Conservation (phyloP, 164 flowering plant genomes). For the Magnolia changhungtana region DNA sequence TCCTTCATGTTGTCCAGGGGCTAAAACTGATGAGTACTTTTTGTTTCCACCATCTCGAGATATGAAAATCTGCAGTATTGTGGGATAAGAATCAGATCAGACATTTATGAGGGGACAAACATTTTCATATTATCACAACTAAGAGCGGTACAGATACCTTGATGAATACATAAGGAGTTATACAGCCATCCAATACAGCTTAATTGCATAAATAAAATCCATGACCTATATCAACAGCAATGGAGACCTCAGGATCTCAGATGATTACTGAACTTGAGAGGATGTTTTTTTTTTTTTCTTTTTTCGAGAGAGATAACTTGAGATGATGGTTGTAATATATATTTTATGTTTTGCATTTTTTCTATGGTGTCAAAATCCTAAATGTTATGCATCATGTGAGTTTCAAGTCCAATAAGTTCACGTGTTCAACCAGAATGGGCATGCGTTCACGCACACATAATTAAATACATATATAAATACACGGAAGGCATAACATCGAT, state of each 20-base stretch:
- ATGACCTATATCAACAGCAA: not conserved
- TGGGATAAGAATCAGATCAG: conserved; percentile 8
- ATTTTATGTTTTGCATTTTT: too few relatives aligned
- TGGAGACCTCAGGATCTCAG: not conserved
- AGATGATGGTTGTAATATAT: too few relatives aligned
- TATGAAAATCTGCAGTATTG: conserved; percentile 74
- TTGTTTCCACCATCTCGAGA: conserved; percentile 89
- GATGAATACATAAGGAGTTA: not conserved
- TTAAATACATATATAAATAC: not conserved
- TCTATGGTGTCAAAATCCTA: not conserved
- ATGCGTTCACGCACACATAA: not conserved
- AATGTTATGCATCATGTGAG: not conserved
- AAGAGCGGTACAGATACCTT: not conserved
- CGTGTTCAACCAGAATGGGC: not conserved
- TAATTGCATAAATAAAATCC: not conserved
- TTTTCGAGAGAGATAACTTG: too few relatives aligned
- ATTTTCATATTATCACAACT: not conserved
- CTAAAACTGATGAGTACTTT: conserved; percentile 87
- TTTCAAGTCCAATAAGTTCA: not conserved
- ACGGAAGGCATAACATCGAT: not conserved
- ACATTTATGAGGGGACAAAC: not conserved
- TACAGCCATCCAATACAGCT: not conserved
- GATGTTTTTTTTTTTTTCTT: not conserved
- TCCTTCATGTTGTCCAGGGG: conserved; percentile 97
- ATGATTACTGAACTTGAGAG: not conserved